Evolutionary conservation across 345 rosid species (phyloP), one percentile per base, ranked within the genome.

Genomic region (Lepidium didymum): DNA sequence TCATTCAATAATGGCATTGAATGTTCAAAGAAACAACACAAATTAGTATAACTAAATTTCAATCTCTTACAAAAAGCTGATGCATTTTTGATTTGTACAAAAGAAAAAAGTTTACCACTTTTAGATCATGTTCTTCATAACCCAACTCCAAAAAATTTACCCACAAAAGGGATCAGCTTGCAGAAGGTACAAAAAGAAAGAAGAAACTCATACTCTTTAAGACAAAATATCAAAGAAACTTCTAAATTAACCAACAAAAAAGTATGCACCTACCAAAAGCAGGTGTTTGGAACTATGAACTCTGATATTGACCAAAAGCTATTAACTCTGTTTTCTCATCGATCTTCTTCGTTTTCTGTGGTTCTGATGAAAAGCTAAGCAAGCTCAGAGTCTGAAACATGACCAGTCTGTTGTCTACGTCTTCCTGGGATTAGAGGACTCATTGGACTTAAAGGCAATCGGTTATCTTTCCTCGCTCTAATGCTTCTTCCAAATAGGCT

Each of bases 371-470:
- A 67, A 67, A 19, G 42, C 46, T 69, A 75, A 33, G 75, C 14
- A 19, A 75, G 71, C 61, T 75, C 75, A 41, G 79, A 78, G 50
- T 80, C 84, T 19, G 81, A 70, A 23, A 64, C 70, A 55, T 60
- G 79, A 8, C 79, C 80, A 18, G 77, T 41, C 5, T 5, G 67
- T 35, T 41, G 31, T 78, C 79, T 83, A 65, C 68, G 68, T 45
- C 34, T 75, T 37, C 61, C 54, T 21, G 75, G 75, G 62, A 64
- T 75, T 38, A 65, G 18, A 37, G 79, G 45, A 53, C 79, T 76
- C 70, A 57, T 54, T 56, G 77, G 73, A 77, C 80, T 72, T 47
- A 67, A 46, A 15, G 73, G 69, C 53, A 72, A 69, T 10, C 64
- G 27, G 69, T 25, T 68, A 63, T 38, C 77, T 13, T 75, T 82